Conservation (phyloP, 352 stramenopile genomes). For the Phytopythium vexans region DNA sequence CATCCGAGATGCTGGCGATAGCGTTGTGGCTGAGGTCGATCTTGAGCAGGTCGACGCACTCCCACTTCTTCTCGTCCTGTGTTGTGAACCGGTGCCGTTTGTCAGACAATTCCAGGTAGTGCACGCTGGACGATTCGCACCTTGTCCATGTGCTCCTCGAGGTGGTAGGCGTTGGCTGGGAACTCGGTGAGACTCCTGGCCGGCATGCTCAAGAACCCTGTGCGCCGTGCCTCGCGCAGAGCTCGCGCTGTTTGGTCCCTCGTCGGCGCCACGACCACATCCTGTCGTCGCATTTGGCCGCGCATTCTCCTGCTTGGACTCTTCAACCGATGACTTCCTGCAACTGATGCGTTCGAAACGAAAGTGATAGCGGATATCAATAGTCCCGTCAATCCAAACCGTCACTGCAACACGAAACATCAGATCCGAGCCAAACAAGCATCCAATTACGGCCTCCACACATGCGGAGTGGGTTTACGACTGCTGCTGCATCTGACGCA, state of each 20-base stretch:
- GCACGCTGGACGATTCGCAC: constrained; percentile 8
- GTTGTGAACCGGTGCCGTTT: neutral
- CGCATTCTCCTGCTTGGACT: constrained; percentile 5
- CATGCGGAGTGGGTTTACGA: constrained; percentile 5
- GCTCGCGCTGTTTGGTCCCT: constrained; percentile 51
- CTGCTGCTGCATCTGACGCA: constrained; percentile 34
- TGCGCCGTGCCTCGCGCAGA: constrained; percentile 60
- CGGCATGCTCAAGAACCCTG: constrained; percentile 60
- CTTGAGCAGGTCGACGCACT: constrained; percentile 80
- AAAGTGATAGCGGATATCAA: too few species aligned
- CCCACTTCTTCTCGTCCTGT: constrained; percentile 82
- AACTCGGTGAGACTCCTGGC: constrained; percentile 54
- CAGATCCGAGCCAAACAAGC: too few species aligned
- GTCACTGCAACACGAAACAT: too few species aligned
- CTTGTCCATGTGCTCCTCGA: constrained; percentile 81
- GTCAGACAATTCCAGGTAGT: neutral
- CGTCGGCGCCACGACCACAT: constrained; percentile 53
- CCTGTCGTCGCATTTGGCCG: constrained; percentile 30
- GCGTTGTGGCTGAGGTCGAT: constrained; percentile 80
- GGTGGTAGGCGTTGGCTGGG: constrained; percentile 62
- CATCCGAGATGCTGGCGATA: constrained; percentile 48
- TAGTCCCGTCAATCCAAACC: too few species aligned
- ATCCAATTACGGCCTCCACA: too few species aligned
- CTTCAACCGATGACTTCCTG: too few species aligned
- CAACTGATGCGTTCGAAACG: too few species aligned